These are phyloP conservation scores for Candida manassasensis DNA, from an alignment of 805 yeast species.

Conservation along the genomic window DNA sequence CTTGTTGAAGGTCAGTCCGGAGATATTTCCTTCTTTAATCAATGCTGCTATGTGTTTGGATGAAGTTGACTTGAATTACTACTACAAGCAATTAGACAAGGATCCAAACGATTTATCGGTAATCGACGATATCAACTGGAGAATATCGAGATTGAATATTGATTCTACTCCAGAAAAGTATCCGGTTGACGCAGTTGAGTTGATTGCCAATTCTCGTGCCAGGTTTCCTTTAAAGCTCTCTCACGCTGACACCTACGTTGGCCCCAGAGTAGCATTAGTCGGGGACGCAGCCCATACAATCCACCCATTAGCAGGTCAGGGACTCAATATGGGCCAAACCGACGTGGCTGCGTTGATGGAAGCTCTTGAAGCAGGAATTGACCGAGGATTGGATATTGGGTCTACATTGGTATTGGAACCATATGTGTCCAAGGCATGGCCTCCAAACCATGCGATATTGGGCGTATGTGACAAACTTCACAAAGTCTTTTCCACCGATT, in stretches of 20 bases:
- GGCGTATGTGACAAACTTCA: constrained; percentile 92
- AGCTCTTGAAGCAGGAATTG: constrained; percentile 65
- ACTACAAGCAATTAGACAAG: constrained; percentile 42
- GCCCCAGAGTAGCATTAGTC: constrained; percentile 82
- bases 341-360: constrained; percentile 72
- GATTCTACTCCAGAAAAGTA: constrained; percentile 51
- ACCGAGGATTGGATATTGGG: constrained; percentile 87
- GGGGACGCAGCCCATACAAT: constrained; percentile 99
- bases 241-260: constrained; percentile 86
- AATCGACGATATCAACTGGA: constrained; percentile 68
- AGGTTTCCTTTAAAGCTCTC: constrained; percentile 83
- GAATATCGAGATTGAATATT: constrained; percentile 43
- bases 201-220: constrained; percentile 67
- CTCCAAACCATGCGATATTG: constrained; percentile 70
- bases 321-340: constrained; percentile 94
- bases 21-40: constrained; percentile 61
- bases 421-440: constrained; percentile 79
- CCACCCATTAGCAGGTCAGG: constrained; percentile 97
- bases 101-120: constrained; percentile 45
- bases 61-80: constrained; percentile 68
- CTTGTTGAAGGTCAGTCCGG: constrained; percentile 53
- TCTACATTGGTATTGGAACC: constrained; percentile 75
- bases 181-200: constrained; percentile 62
- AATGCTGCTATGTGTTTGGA: constrained; percentile 85
- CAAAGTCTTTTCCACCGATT: constrained; percentile 74